Base-by-base conservation (phyloP, 2,329 filamentous ascomycete genomes). In the Cladophialophora immunda region DNA sequence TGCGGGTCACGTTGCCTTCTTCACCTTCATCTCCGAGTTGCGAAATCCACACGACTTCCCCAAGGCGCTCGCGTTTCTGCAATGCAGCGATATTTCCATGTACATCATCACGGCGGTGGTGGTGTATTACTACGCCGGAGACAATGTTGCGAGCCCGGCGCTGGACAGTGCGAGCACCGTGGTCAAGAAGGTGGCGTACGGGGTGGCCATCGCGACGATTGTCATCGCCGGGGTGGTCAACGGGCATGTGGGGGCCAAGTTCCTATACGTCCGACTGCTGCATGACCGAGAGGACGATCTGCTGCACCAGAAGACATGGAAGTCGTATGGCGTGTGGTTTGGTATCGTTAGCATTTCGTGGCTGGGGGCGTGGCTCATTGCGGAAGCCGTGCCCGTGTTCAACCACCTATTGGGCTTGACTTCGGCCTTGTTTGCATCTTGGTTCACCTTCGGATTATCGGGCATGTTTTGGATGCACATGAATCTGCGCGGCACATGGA, bases 191-290 rank as follows among this genome's bases (percentile, higher is more conserved):
- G 79, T 90, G 13, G 89, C 89, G 17, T 92, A 88, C 77, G 89
- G 88, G 27, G 81, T 92, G 65, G 90, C 90, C 0, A 81, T 90
- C 1, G 89, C 89, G 13, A 92, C 90, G 2, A 92, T 92, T 66
- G 81, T 92, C 58, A 87, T 92, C 58, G 88, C 89, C 0, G 90
- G 90, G 62, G 89, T 91, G 2, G 89, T 92, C 71, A 89, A 91
- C 74, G 89, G 86, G 13, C 86, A 89, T 66, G 86, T 92, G 1
- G 88, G 87, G 1, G 83, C 83, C 66, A 90, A 90, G 73, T 89
- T 89, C 72, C 81, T 91, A 64, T 92, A 90, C 73, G 79, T 87
- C 3, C 85, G 89, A 38, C 75, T 89, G 9, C 90, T 90, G 78
- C 80, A 82, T 19, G 55, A 70, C 52, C 58, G 60, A 34, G 38